Conservation (phyloP, 2,329 filamentous ascomycete genomes). For the Arthrobotrys entomopaga region DNA sequence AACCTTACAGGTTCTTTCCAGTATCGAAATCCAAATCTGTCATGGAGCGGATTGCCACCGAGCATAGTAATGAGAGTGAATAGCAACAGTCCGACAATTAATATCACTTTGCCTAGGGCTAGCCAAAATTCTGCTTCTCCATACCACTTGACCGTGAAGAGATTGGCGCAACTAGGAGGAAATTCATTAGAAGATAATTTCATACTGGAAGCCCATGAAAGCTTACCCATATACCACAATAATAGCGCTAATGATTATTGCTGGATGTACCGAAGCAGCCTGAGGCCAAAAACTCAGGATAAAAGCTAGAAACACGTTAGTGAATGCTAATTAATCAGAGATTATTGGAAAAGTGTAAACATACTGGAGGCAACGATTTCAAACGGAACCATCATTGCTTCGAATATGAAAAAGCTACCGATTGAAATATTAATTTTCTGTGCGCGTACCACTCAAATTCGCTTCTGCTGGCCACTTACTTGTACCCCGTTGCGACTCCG, state of each 20-base stretch:
- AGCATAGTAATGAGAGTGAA: conserved; percentile 87
- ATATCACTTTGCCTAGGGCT: conserved; percentile 75
- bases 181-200: conserved; percentile 12
- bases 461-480: conserved; percentile 62
- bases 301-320: conserved; percentile 59
- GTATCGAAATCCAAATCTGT: conserved; percentile 78
- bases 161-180: conserved; percentile 69
- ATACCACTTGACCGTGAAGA: conserved; percentile 78
- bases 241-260: conserved; percentile 71
- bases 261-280: conserved; percentile 66
- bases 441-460: too few species aligned
- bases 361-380: conserved; percentile 73
- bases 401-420: conserved; percentile 71
- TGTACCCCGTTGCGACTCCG: conserved; percentile 77
- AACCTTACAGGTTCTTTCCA: conserved; percentile 64
- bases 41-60: conserved; percentile 78
- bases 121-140: conserved; percentile 79
- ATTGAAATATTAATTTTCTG: neutral
- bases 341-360: conserved; percentile 1
- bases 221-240: conserved; percentile 70
- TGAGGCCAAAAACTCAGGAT: conserved; percentile 74
- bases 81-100: conserved; percentile 76
- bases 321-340: too few species aligned
- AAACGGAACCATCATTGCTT: conserved; percentile 74
- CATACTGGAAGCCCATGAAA: neutral